Evolutionary conservation across 768 basidiomycete genomes (phyloP).

Genomic region (Pulveroboletus sp.): DNA sequence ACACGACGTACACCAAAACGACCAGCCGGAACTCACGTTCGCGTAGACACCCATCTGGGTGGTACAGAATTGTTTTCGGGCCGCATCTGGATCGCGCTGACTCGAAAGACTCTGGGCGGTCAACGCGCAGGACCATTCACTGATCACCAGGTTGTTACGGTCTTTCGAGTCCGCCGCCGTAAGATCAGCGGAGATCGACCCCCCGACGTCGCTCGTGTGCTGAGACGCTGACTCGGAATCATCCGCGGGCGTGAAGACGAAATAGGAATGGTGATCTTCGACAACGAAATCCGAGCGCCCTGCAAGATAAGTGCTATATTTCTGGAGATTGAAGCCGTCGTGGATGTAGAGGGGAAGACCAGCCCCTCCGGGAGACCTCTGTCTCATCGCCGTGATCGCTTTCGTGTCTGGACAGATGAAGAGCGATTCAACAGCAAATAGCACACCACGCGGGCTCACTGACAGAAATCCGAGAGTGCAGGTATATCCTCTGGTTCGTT

Average conservation of each 20-base stretch:
- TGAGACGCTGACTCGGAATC: conserved; percentile 39
- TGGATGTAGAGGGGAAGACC: conserved; percentile 63
- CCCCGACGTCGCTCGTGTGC: conserved; percentile 39
- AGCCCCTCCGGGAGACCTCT: conserved; percentile 19
- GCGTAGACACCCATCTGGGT: conserved; percentile 58
- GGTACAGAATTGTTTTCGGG: conserved; percentile 50
- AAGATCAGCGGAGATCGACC: conserved; percentile 11
- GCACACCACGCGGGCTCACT: background rate
- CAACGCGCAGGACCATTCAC: conserved; percentile 52
- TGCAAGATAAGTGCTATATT: conserved; percentile 40
- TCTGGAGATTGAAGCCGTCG: conserved; percentile 55
- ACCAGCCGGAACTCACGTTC: conserved; percentile 57
- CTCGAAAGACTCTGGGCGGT: conserved; percentile 45
- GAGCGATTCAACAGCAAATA: background rate
- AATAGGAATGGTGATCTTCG: conserved; percentile 72
- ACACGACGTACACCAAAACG: conserved; percentile 58
- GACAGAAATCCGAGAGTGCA: conserved; percentile 40
- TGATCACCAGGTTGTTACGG: conserved; percentile 44
- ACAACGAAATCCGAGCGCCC: conserved; percentile 58
- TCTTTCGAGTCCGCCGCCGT: conserved; percentile 27
- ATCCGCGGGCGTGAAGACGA: conserved; percentile 60
- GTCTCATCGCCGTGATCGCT: conserved; percentile 21
- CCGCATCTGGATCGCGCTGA: conserved; percentile 42
- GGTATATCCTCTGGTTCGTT: conserved; percentile 52
- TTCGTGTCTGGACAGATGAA: conserved; percentile 11